These are phyloP conservation scores for Alternaria viburni DNA, from an alignment of 2,329 filamentous ascomycete species.

Conservation along the genomic window DNA sequence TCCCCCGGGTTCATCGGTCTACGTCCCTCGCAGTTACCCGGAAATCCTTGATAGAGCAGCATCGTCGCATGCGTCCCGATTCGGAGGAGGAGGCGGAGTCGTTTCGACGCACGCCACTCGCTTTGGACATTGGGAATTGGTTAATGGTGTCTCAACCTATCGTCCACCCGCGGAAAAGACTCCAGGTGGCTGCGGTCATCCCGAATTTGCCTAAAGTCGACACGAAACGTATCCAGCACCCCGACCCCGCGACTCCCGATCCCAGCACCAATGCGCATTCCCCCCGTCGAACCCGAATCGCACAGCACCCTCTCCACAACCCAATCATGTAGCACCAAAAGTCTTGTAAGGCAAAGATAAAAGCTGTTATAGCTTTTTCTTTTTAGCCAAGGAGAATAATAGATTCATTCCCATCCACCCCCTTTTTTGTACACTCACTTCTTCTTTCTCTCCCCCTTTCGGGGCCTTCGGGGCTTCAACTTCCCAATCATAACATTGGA, in stretches of 20 bases:
- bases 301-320: slow-evolving; percentile 37
- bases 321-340: slow-evolving; percentile 42
- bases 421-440: slow-evolving; percentile 15
- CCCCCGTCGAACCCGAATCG: slow-evolving; percentile 21
- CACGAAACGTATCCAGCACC: slow-evolving; percentile 1
- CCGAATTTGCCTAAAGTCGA: not conserved
- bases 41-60: not conserved
- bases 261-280: slow-evolving; percentile 9
- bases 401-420: slow-evolving; percentile 24
- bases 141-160: not conserved
- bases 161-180: not conserved
- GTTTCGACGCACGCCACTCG: not conserved
- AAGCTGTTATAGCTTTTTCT: slow-evolving; percentile 9
- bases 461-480: not conserved
- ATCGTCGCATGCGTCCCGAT: not conserved
- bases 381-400: slow-evolving; percentile 31
- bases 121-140: not conserved
- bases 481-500: not conserved
- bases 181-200: slow-evolving; percentile 1
- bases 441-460: not conserved
- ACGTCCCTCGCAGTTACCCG: not conserved
- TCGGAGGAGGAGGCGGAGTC: not conserved
- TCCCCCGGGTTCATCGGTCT: not conserved
- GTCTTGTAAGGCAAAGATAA: slow-evolving; percentile 35
- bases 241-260: slow-evolving; percentile 15